Percentiles rank a stretch among this genome's conserved stretches.
Conservation (phyloP, 768 basidiomycete species). For the Amanita pallidorosea region DNA sequence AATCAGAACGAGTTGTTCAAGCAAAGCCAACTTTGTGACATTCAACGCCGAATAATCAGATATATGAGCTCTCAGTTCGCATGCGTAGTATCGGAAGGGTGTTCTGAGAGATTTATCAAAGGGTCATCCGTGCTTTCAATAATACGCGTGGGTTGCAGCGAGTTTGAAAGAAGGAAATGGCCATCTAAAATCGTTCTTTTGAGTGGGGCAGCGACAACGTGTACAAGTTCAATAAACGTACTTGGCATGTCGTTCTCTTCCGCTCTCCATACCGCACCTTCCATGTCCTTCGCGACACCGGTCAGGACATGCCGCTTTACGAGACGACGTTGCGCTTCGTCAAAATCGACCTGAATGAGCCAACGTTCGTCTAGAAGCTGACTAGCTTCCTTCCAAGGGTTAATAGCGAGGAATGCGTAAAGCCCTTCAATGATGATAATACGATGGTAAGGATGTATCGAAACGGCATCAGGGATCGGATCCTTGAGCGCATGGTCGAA, state of each 20-base stretch:
- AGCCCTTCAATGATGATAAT: slow-evolving; percentile 85
- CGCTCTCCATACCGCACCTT: slow-evolving; percentile 63
- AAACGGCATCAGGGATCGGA: slow-evolving; percentile 49
- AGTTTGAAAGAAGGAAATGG: slow-evolving; percentile 30
- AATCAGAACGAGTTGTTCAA: too few species aligned
- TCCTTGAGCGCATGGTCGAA: slow-evolving; percentile 89
- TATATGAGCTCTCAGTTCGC: too few species aligned
- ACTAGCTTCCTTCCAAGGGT: slow-evolving; percentile 64
- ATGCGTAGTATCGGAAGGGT: neutral
- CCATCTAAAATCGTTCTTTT: slow-evolving; percentile 25
- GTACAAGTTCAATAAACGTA: slow-evolving; percentile 18
- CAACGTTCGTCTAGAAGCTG: slow-evolving; percentile 67
- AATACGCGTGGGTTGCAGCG: slow-evolving; percentile 32
- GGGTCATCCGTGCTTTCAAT: slow-evolving; percentile 26
- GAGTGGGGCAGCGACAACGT: neutral
- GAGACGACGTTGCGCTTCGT: slow-evolving; percentile 47
- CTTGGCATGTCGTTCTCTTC: slow-evolving; percentile 72
- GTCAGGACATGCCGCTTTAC: slow-evolving; percentile 68
- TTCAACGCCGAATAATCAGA: too few species aligned
- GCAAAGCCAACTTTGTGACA: too few species aligned
- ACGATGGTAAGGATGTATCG: slow-evolving; percentile 53
- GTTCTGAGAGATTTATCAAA: slow-evolving; percentile 8
- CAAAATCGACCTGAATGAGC: slow-evolving; percentile 51
- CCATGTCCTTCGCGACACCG: slow-evolving; percentile 55
- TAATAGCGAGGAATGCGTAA: slow-evolving; percentile 68